A percentile compares a stretch with the other conserved stretches of the same genome.
Conservation (phyloP, 163 green algal species). For the Chlamydomonas reinhardtii region DNA sequence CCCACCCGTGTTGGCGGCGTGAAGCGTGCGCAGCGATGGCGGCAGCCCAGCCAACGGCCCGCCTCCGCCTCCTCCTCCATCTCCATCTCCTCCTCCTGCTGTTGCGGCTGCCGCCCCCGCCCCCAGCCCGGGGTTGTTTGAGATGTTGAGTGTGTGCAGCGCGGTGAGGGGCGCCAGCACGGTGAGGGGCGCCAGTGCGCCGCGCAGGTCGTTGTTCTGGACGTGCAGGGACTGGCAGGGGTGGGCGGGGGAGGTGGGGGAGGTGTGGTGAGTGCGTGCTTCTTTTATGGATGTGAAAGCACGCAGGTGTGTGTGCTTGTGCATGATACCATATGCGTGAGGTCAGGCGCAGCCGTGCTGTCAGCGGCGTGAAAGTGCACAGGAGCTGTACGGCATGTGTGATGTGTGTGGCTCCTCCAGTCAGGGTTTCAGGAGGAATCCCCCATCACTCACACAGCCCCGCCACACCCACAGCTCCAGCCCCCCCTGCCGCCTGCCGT, state of each 20-base stretch:
- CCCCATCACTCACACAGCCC: too few relatives aligned
- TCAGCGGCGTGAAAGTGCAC: too few relatives aligned
- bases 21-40: constrained; percentile 3
- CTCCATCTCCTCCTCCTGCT: too few relatives aligned
- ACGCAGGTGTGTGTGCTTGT: neutral
- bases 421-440: too few relatives aligned
- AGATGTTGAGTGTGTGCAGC: constrained; percentile 25
- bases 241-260: neutral
- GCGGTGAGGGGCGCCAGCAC: neutral
- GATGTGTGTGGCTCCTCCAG: too few relatives aligned
- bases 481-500: too few relatives aligned
- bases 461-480: too few relatives aligned
- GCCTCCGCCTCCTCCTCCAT: neutral
- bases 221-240: constrained; percentile 29
- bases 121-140: neutral
- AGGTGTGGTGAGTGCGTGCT: neutral
- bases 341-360: too few relatives aligned
- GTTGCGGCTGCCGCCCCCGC: too few relatives aligned
- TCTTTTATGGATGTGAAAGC: too few relatives aligned
- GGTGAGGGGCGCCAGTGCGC: neutral
- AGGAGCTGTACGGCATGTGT: too few relatives aligned
- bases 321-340: too few relatives aligned
- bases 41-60: constrained; percentile 1
- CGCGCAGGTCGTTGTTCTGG: constrained; percentile 44
- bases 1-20: constrained; percentile 31